Evolutionary conservation across 2,329 filamentous ascomycete genomes (phyloP), one percentile per base, ranked within the genome.

Genomic region (Cyphellophora attinorum): DNA sequence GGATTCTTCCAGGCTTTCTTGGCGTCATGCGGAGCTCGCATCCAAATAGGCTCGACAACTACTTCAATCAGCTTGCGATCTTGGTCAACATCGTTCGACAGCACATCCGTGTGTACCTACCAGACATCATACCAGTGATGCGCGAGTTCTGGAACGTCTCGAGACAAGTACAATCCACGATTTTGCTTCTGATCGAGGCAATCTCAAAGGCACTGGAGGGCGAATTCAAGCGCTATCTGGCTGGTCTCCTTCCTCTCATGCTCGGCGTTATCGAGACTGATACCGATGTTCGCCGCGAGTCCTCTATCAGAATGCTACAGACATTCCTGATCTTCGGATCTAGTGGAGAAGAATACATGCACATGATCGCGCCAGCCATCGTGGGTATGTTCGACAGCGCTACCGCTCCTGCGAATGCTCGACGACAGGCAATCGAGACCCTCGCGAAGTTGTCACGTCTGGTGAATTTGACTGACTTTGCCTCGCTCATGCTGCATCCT

Each of bases 291-390:
- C 81, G 85, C 51, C 74, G 85, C n/a, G 71, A 76, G 11, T 81
- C 86, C 2, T 93, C 88, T 0, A 86, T 95, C 55, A 81, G 81
- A 48, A 88, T 98, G 3, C 68, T 99, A 15, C 91, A 96, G 54
- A 88, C 89, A 0, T 94, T 99, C 58, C 65, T 98, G 17, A 84
- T 98, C 1, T 98, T 98, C 55, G 93, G 93, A 1, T 81, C 88
- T 0, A 96, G 88, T 52, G 84, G 83, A 8, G 91, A 98, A 56
- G 91, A 98, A 56, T 98, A 98, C 57, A 98, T 98, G 91, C 91
- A 98, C 56, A 70, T 98, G 34, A 96, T 99, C 47, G 85, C 98
- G 33, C 91, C 91, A 0, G 85, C 93, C 21, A 86, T 98, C 51
- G 88, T 98, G 6, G 79, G 82, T 29, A 82, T 94, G 31, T 96